Base-by-base conservation (phyloP, 805 yeast species). In the Metschnikowia peoriensis region DNA sequence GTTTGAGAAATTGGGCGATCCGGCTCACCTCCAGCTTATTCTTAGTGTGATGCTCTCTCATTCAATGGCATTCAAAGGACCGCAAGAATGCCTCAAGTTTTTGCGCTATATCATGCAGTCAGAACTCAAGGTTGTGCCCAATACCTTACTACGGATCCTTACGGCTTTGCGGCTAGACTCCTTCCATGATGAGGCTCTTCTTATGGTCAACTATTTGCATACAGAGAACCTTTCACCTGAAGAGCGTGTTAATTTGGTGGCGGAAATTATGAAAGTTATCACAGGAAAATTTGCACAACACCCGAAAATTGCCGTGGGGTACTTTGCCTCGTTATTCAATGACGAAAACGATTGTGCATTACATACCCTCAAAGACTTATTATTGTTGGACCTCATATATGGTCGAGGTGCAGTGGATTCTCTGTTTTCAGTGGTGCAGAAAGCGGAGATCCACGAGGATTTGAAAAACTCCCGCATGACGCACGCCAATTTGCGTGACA, bases 31-130 rank as follows among this genome's bases (percentile, higher is more conserved):
- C 2, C 70, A 65, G 46, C 53, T 61, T 1, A 63, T 75, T 5
- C 57, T 73, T 1, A 60, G 62, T 28, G 57, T 65, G 5, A 59
- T 71, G n/a, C 57, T 73, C 32, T 53, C 61, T 32, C 68, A 73
- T 49, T 61, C 71, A 11, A 72, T 73, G 73, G 59, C 63, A 5
- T 73, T 72, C 57, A 73, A 70, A 50, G 75, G 76, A 1, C 63
- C 72, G 0, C 61, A 66, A 28, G 62, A 63, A 27, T 69, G 75
- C 47, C 52, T 66, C 10, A 65, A 66, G 14, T 69, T 73, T 3
- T 59, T 75, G 39, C 59, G 61, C 46, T 73, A 71, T 48, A 69
- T 73, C 66, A 42, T 57, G 12, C 59, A 66, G 22, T 64, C 68
- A 43, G 51, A 63, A 2, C 49, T 75, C 10, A 54, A 60, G 22